A percentile compares a stretch with the other conserved stretches of the same genome.
Evolutionary conservation across 352 stramenopile genomes (phyloP).

Genomic region (Phytophthora litchii): DNA sequence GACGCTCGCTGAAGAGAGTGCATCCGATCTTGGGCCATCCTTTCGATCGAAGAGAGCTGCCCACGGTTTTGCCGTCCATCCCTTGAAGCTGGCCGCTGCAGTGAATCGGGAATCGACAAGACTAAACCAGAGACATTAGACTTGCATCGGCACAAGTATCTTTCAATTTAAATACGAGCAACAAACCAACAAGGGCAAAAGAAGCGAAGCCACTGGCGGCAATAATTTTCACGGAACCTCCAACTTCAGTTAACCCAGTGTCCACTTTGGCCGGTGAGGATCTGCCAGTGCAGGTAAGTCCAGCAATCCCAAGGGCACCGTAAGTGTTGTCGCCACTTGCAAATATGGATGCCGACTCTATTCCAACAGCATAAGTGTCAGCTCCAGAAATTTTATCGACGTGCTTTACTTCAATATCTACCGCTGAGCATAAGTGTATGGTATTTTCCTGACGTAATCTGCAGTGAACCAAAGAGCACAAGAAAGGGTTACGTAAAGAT

Average conservation of each 20-base stretch:
- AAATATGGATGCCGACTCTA: slow-evolving; percentile 75
- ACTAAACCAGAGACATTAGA: slow-evolving; percentile 13
- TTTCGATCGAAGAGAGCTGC: slow-evolving; percentile 28
- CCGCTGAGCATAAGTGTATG: slow-evolving; percentile 77
- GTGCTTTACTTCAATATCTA: slow-evolving; percentile 15
- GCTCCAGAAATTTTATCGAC: neutral
- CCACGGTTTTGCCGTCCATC: slow-evolving; percentile 15
- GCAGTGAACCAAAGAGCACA: neutral
- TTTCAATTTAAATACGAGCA: neutral
- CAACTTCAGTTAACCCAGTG: slow-evolving; percentile 13
- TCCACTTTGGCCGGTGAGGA: slow-evolving; percentile 43
- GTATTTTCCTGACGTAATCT: slow-evolving; percentile 79
- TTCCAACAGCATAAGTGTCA: slow-evolving; percentile 2
- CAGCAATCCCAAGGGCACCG: slow-evolving; percentile 45
- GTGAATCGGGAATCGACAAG: slow-evolving; percentile 19
- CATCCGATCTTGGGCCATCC: slow-evolving; percentile 23
- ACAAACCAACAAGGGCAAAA: slow-evolving; percentile 68
- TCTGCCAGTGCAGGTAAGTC: slow-evolving; percentile 4
- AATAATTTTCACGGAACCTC: slow-evolving; percentile 54
- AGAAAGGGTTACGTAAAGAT: neutral
- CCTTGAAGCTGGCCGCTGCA: slow-evolving; percentile 24
- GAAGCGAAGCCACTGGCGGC: slow-evolving; percentile 69
- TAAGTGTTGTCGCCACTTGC: slow-evolving; percentile 74
- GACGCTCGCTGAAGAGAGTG: slow-evolving; percentile 22
- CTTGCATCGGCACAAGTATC: neutral